A percentile compares a stretch with the other conserved stretches of the same genome.
These are phyloP conservation scores for Podila epigama DNA, from an alignment of 192 early-diverging fungal genomes.

Conservation along the genomic window DNA sequence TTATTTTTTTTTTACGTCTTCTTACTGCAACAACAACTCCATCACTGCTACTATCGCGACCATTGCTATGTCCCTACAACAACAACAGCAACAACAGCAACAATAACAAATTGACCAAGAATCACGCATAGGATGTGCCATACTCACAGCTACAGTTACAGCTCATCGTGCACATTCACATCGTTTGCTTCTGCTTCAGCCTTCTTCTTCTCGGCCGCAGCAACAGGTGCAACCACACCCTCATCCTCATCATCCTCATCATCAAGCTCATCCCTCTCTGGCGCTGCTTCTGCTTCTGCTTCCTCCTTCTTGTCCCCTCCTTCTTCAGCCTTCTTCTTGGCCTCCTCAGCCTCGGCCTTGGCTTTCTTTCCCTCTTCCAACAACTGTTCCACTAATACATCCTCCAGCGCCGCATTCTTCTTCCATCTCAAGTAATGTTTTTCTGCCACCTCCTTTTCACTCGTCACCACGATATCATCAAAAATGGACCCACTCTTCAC, in stretches of 20 bases:
- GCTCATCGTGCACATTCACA: no score
- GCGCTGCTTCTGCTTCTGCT: slow-evolving; percentile 34
- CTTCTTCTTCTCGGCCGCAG: slow-evolving; percentile 6
- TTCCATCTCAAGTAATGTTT: slow-evolving; percentile 49
- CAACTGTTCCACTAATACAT: slow-evolving; percentile 12
- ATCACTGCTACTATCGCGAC: no score
- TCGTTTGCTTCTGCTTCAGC: slow-evolving; percentile 13
- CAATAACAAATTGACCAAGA: no score
- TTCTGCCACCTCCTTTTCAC: slow-evolving; percentile 79
- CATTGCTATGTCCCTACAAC: no score
- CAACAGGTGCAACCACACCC: slow-evolving; percentile 2
- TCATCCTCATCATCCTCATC: slow-evolving; percentile 17
- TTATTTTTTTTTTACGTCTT: no score
- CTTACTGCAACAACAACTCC: no score
- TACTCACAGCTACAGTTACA: no score
- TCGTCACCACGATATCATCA: slow-evolving; percentile 93
- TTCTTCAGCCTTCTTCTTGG: slow-evolving; percentile 68
- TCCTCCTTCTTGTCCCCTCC: slow-evolving; percentile 56
- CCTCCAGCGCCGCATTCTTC: slow-evolving; percentile 10
- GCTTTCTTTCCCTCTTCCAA: slow-evolving; percentile 1
- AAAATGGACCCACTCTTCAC: slow-evolving; percentile 93
- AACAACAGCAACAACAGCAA: no score
- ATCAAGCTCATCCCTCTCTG: slow-evolving; percentile 20
- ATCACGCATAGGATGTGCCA: no score
- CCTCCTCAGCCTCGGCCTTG: slow-evolving; percentile 1